phyloP scores from a whole-genome alignment of 1,139 yeast species.

The Kluyveromyces sp. region DNA sequence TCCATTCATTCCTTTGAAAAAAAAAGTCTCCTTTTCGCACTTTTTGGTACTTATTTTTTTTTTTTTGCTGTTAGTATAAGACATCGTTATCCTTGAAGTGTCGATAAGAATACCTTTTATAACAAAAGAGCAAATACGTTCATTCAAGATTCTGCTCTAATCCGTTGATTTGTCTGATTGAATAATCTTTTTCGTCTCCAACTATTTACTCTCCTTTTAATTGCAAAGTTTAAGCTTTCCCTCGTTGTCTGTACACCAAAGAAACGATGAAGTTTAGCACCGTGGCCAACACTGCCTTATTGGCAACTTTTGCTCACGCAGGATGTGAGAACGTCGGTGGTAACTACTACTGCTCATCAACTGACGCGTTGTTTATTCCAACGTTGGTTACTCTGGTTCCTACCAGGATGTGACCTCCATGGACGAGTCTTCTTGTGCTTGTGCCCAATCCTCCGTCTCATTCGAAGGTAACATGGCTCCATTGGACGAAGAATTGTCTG shows the following conservation, averaged over 20 bases:
- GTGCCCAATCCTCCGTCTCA: slow-evolving; percentile 42
- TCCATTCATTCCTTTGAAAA: slow-evolving; percentile 5
- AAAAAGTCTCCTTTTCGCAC: no score
- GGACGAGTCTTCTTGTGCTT: slow-evolving; percentile 59
- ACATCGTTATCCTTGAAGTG: no score
- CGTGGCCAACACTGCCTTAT: slow-evolving; percentile 17
- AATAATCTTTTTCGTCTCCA: not conserved
- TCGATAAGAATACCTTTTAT: no score
- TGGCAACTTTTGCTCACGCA: slow-evolving; percentile 28
- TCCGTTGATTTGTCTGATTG: no score
- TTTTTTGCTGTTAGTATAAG: no score
- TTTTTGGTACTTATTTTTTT: no score
- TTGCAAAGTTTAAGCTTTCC: not conserved
- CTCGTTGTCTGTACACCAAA: not conserved
- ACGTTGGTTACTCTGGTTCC: slow-evolving; percentile 74
- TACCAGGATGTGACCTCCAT: slow-evolving; percentile 65
- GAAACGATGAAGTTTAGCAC: slow-evolving; percentile 20
- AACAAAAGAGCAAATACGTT: no score
- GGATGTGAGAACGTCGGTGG: slow-evolving; percentile 49
- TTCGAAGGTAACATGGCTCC: slow-evolving; percentile 80
- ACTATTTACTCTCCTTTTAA: not conserved
- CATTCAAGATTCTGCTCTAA: no score
- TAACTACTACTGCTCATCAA: slow-evolving; percentile 74
- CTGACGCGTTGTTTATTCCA: slow-evolving; percentile 60
- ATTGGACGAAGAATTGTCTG: slow-evolving; percentile 78